A percentile compares a stretch with the other conserved stretches of the same genome.
Evolutionary conservation across 495 filamentous ascomycete species (phyloP).

Genomic region (Penicillium coprophilum): DNA sequence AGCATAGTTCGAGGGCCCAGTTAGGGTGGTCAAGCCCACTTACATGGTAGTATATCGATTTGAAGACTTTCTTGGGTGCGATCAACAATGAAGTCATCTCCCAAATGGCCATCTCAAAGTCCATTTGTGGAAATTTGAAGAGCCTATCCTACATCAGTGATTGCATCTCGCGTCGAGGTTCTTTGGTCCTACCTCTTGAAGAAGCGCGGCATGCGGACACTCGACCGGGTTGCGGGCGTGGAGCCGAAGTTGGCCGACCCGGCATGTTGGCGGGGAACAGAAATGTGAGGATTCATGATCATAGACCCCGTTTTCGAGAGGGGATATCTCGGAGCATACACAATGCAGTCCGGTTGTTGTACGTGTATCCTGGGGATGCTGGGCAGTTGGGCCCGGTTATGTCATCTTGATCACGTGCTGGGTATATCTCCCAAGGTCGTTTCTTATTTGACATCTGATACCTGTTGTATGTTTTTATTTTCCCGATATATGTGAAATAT

Average conservation of each 20-base stretch:
- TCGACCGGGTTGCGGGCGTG: slow-evolving; percentile 49
- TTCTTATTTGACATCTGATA: too few relatives aligned
- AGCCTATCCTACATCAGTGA: slow-evolving; percentile 38
- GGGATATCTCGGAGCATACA: slow-evolving; percentile 18
- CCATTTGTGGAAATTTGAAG: slow-evolving; percentile 69
- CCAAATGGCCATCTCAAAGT: slow-evolving; percentile 76
- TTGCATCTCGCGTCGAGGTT: neutral
- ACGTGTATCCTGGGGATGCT: neutral
- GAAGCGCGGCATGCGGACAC: slow-evolving; percentile 57
- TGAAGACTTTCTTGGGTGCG: slow-evolving; percentile 74
- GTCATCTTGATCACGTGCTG: slow-evolving; percentile 7
- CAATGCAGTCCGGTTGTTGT: slow-evolving; percentile 7
- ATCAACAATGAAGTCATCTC: slow-evolving; percentile 74
- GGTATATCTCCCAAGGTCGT: neutral
- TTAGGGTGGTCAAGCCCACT: slow-evolving; percentile 19
- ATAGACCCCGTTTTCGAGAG: slow-evolving; percentile 12
- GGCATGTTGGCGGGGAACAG: slow-evolving; percentile 59
- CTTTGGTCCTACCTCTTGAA: slow-evolving; percentile 46
- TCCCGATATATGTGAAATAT: neutral
- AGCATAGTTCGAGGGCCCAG: slow-evolving; percentile 11
- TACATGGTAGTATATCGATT: slow-evolving; percentile 76
- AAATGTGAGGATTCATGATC: slow-evolving; percentile 64
- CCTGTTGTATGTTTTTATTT: neutral
- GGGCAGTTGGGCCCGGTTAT: neutral
- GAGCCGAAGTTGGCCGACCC: slow-evolving; percentile 55